Percentiles rank a stretch among this genome's conserved stretches.
These are phyloP conservation scores for Xylaria longipes DNA, from an alignment of 495 filamentous ascomycete genomes.

Conservation along the genomic window DNA sequence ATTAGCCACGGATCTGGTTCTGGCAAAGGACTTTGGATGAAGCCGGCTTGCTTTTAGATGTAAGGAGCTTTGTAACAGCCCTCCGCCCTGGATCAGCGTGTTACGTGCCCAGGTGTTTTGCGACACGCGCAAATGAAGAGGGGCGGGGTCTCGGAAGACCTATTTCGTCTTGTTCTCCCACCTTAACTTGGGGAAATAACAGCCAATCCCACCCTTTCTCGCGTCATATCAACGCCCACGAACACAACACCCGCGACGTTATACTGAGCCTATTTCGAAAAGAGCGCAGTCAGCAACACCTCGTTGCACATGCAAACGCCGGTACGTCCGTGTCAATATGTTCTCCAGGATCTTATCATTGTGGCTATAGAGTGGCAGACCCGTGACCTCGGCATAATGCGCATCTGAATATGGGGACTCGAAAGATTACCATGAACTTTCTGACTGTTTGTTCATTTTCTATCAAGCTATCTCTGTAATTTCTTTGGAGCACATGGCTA, in stretches of 20 bases:
- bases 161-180: constrained; percentile 1
- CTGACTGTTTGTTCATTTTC: constrained; percentile 23
- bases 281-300: background rate
- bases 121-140: background rate
- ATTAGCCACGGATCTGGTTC: constrained; percentile 29
- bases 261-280: background rate
- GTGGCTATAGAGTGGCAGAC: background rate
- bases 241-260: background rate
- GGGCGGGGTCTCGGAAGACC: constrained; percentile 11
- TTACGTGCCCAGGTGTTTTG: constrained; percentile 3
- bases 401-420: background rate
- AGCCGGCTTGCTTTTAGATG: background rate
- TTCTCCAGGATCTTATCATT: background rate
- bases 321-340: background rate
- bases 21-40: background rate
- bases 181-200: constrained; percentile 4
- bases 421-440: background rate
- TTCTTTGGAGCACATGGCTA: constrained; percentile 20
- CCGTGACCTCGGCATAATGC: background rate
- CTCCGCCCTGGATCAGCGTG: background rate
- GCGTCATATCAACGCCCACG: background rate
- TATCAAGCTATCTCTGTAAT: constrained; percentile 30
- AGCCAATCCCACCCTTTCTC: background rate
- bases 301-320: background rate
- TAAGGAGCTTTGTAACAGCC: background rate